Conservation (phyloP, 202 grass and related monocot species). For the Cymbopogon flexuosus region DNA sequence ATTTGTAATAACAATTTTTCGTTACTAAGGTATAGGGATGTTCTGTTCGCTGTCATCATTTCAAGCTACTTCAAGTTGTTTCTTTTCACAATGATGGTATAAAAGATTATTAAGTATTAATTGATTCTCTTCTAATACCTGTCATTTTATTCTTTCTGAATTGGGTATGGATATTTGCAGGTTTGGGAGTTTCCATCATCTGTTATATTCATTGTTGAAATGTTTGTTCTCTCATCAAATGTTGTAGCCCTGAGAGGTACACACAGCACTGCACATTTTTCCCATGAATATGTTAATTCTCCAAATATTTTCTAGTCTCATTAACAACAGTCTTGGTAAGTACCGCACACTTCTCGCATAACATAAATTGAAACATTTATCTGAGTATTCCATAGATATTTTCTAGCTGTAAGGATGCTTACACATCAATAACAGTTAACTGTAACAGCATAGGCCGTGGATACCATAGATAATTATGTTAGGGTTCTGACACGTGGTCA, state of each 20-base stretch:
- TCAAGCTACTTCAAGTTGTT: slow-evolving; percentile 93
- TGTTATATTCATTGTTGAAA: slow-evolving; percentile 63
- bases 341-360: neutral
- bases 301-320: neutral
- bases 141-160: slow-evolving; percentile 14
- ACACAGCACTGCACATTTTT: neutral
- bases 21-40: slow-evolving; percentile 58
- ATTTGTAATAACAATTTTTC: neutral
- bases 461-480: neutral
- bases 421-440: neutral
- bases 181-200: slow-evolving; percentile 91
- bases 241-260: slow-evolving; percentile 76
- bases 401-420: neutral
- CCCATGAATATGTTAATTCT: neutral
- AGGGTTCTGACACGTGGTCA: neutral
- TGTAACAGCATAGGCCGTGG: neutral
- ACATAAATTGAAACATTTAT: neutral
- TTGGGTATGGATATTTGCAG: slow-evolving; percentile 42
- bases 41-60: slow-evolving; percentile 68
- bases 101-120: neutral
- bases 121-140: slow-evolving; percentile 6
- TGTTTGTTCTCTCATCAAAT: slow-evolving; percentile 93
- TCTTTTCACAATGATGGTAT: slow-evolving; percentile 86
- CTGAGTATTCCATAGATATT: neutral
- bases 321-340: neutral